Conservation (phyloP, 768 basidiomycete species). For the Lentinula lateritia region DNA sequence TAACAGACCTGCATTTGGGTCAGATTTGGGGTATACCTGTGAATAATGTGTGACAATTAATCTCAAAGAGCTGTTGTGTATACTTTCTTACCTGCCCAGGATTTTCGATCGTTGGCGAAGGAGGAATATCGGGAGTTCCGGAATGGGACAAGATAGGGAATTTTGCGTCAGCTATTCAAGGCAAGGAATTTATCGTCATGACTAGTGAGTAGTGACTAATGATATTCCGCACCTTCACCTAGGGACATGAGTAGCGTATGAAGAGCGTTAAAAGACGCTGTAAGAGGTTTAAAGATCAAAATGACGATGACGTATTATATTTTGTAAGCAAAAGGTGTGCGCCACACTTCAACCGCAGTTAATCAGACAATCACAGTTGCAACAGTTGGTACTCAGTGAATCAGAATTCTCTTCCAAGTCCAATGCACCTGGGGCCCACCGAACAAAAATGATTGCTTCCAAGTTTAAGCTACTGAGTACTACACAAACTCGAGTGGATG, state of each 20-base stretch:
- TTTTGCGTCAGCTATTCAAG: conserved; percentile 4
- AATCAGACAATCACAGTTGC: no score
- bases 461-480: background rate
- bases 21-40: conserved; percentile 5
- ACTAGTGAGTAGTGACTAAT: background rate
- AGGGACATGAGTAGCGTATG: background rate
- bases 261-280: background rate
- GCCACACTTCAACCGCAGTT: background rate
- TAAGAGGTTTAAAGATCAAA: no score
- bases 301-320: background rate
- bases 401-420: no score
- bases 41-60: background rate
- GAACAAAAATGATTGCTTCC: no score
- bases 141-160: background rate
- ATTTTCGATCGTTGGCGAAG: conserved; percentile 4
- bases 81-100: background rate
- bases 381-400: background rate
- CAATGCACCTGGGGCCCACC: no score
- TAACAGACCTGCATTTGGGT: conserved; percentile 1
- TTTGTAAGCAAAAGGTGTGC: background rate
- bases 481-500: conserved; percentile 68
- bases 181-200: background rate
- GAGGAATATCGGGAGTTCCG: background rate
- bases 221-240: background rate
- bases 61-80: background rate